These are phyloP conservation scores for Aspergillus awamori DNA, from an alignment of 2,329 filamentous ascomycete genomes.

Conservation along the genomic window DNA sequence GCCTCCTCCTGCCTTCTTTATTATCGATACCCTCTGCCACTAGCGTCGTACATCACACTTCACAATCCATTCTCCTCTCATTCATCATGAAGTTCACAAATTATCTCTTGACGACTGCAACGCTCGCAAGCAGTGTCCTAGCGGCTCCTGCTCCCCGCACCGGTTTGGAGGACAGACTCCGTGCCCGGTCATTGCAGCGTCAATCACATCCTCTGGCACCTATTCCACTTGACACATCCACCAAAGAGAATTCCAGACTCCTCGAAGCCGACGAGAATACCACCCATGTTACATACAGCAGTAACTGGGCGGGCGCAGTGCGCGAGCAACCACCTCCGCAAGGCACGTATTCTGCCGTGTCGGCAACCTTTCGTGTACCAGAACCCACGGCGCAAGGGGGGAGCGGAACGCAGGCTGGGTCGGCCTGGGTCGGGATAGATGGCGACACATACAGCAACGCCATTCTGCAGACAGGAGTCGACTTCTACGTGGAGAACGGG, in stretches of 20 bases:
- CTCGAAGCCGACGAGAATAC: slow-evolving; percentile 17
- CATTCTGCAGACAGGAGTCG: slow-evolving; percentile 62
- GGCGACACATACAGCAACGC: slow-evolving; percentile 59
- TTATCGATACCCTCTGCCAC: background rate
- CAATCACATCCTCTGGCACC: slow-evolving; percentile 30
- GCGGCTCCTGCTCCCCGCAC: slow-evolving; percentile 35
- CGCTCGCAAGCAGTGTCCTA: slow-evolving; percentile 30
- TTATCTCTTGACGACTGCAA: slow-evolving; percentile 24
- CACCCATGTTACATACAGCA: slow-evolving; percentile 53
- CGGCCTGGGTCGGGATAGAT: slow-evolving; percentile 65
- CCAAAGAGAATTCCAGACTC: slow-evolving; percentile 13
- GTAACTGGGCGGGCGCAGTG: slow-evolving; percentile 64
- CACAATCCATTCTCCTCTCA: slow-evolving; percentile 9
- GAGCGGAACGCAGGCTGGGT: slow-evolving; percentile 49
- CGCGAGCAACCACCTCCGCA: slow-evolving; percentile 48
- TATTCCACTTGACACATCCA: slow-evolving; percentile 10
- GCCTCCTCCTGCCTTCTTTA: background rate
- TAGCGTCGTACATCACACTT: background rate
- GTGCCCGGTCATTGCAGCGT: slow-evolving; percentile 30
- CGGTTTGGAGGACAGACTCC: slow-evolving; percentile 32
- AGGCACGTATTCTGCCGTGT: slow-evolving; percentile 51
- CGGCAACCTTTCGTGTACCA: slow-evolving; percentile 56
- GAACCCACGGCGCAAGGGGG: slow-evolving; percentile 48
- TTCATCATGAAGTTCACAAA: slow-evolving; percentile 35
- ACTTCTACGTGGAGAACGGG: slow-evolving; percentile 54